Conservation (phyloP, 2,329 filamentous ascomycete genomes). For the Trichoderma koningii region DNA sequence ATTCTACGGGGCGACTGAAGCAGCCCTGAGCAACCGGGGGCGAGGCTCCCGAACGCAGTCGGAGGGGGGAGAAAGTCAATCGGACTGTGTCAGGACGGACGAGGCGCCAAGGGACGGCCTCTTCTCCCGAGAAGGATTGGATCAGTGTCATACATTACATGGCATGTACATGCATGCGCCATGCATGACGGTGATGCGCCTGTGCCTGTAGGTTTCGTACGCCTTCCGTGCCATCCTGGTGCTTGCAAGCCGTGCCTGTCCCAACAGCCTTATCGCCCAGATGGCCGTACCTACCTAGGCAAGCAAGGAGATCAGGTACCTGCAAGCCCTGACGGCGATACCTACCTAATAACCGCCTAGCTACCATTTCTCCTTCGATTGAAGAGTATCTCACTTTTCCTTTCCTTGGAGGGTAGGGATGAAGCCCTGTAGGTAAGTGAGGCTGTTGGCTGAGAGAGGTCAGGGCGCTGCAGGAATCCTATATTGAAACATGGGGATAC, state of each 20-base stretch:
- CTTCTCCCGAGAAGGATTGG: slow-evolving; percentile 2
- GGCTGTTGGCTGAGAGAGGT: not conserved
- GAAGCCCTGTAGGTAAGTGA: not conserved
- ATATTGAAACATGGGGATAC: no score
- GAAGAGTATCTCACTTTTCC: no score
- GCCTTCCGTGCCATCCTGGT: not conserved
- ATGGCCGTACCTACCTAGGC: not conserved
- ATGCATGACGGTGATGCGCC: slow-evolving; percentile 2
- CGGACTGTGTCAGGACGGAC: not conserved
- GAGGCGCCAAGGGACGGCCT: not conserved
- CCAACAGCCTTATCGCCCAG: slow-evolving; percentile 11
- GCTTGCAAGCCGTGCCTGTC: slow-evolving; percentile 10
- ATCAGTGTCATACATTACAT: slow-evolving; percentile 10
- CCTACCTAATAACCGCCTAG: not conserved
- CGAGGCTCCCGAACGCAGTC: slow-evolving; percentile 9
- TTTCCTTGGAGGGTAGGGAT: no score
- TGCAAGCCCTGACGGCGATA: not conserved
- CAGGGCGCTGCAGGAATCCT: not conserved
- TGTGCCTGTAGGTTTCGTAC: not conserved
- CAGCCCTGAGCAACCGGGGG: not conserved
- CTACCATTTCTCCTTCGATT: not conserved
- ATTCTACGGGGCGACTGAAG: not conserved
- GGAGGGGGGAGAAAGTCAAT: not conserved
- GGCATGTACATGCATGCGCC: not conserved
- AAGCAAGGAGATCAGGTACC: not conserved